phyloP scores from a whole-genome alignment of 208 protist species.

The Acanthamoeba sp. region DNA sequence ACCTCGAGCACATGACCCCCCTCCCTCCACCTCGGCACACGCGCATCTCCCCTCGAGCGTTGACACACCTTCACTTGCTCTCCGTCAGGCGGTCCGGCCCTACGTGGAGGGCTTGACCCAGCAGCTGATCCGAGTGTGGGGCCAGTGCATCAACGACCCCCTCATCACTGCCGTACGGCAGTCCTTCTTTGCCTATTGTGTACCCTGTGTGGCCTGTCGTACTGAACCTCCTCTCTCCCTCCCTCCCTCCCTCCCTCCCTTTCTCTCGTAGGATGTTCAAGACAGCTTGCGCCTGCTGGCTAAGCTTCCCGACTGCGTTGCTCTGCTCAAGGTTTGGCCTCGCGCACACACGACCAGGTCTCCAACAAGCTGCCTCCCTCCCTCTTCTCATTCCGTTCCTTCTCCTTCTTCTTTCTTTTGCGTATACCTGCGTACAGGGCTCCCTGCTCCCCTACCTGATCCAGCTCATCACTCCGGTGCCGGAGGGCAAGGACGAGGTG shows the following conservation, averaged over 20 bases:
- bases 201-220: not conserved
- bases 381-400: too few relatives aligned
- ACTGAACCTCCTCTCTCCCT: not conserved
- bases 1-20: too few relatives aligned
- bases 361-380: too few relatives aligned
- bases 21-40: not conserved
- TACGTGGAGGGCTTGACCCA: not conserved
- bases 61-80: not conserved
- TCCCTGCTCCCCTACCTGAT: constrained; percentile 6
- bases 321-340: constrained; percentile 7
- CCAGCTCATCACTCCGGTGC: not conserved
- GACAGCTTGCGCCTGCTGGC: not conserved
- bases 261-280: not conserved
- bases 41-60: not conserved
- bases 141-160: constrained; percentile 52
- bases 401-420: not conserved
- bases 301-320: constrained; percentile 21
- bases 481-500: not conserved
- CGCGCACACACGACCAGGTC: too few relatives aligned
- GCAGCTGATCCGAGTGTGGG: constrained; percentile 50
- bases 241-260: not conserved
- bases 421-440: not conserved
- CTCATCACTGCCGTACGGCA: constrained; percentile 30
- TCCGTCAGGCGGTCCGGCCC: not conserved
- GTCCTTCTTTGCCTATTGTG: not conserved